These are phyloP conservation scores for Singerocomus inundabilis DNA, from an alignment of 1,284 basidiomycete species.

Conservation along the genomic window DNA sequence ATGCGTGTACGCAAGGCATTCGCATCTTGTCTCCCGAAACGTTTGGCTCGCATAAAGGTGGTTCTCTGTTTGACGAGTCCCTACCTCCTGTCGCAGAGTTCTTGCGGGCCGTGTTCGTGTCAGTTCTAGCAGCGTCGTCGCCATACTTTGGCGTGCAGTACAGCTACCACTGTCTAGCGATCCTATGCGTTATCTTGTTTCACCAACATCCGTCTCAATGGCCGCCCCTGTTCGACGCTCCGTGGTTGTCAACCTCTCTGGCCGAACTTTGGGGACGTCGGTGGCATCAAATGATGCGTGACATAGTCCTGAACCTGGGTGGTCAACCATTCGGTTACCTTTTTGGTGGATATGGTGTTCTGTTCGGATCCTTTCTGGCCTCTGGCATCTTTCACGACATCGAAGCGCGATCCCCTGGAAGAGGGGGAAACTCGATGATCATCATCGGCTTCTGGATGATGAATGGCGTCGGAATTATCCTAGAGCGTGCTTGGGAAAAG, in stretches of 20 bases:
- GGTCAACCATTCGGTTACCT: conserved; percentile 29
- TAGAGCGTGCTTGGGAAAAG: conserved; percentile 47
- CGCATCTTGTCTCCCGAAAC: conserved; percentile 16
- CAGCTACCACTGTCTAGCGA: conserved; percentile 41
- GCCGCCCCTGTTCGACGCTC: conserved; percentile 42
- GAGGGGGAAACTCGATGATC: conserved; percentile 42
- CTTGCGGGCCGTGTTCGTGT: conserved; percentile 40
- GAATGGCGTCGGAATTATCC: conserved; percentile 50
- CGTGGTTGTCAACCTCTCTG: conserved; percentile 41
- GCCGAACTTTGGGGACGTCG: conserved; percentile 42
- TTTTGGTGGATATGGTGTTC: conserved; percentile 44
- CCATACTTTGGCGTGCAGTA: conserved; percentile 47
- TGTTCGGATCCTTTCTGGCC: conserved; percentile 53
- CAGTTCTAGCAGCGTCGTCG: conserved; percentile 39
- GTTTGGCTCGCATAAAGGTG: conserved; percentile 25
- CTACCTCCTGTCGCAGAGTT: conserved; percentile 43
- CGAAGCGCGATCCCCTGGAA: conserved; percentile 55
- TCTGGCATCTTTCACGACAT: conserved; percentile 57
- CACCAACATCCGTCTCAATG: conserved; percentile 36
- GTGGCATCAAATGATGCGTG: conserved; percentile 46
- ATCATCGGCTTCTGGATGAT: conserved; percentile 54
- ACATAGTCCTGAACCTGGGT: conserved; percentile 35
- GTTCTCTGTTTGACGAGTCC: conserved; percentile 47
- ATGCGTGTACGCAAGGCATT: conserved; percentile 12
- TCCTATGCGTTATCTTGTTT: conserved; percentile 42